Base-by-base conservation (phyloP, 2,329 filamentous ascomycete genomes). In the Aspergillus uvarum region DNA sequence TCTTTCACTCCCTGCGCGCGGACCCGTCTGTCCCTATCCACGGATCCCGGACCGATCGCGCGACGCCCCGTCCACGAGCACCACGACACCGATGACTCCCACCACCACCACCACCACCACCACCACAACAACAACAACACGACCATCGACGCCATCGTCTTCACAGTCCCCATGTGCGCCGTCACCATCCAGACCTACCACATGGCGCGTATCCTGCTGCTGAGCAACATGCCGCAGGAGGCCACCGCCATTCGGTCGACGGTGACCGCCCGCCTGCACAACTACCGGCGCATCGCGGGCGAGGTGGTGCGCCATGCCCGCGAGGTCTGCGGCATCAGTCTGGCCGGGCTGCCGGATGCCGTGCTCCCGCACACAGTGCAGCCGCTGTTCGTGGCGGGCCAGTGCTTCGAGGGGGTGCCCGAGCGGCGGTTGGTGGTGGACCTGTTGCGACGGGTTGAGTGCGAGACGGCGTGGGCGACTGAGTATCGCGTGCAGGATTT, bases 131-230 rank as follows among this genome's bases (percentile, higher is more conserved):
- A 54, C 7, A 0, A 29, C 26, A 29, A 2, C 26, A 29, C 47
- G 2, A 0, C 38, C n/a, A 16, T 55, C 0, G 35, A 47, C 6
- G 32, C 32, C 2, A 31, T 47, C 8, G 4, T 19, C 32, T 55
- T 55, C 22, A 47, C 19, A 0, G 21, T 85, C 0, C 82, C 84
- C 0, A 82, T 87, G 75, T 87, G 83, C 69, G 84, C 82, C 0
- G 83, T 83, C 3, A 84, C 84, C 0, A 85, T 87, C 78, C 83
- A 86, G 65, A 80, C 78, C 58, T 87, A 86, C 61, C 82, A 87
- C 65, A 86, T 87, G 78, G 83, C 83, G 1, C 79, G 81, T 58
- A 85, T 87, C 4, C 76, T 87, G 14, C 69, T 87, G 0, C 77
- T 85, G 21, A 80, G 84, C 65, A 85, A 87, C 66, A 80, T 82